Evolutionary conservation across 176 grass and related monocot species (phyloP), one percentile per base, ranked within the genome.

Genomic region (Bolboschoenus planiculmis): DNA sequence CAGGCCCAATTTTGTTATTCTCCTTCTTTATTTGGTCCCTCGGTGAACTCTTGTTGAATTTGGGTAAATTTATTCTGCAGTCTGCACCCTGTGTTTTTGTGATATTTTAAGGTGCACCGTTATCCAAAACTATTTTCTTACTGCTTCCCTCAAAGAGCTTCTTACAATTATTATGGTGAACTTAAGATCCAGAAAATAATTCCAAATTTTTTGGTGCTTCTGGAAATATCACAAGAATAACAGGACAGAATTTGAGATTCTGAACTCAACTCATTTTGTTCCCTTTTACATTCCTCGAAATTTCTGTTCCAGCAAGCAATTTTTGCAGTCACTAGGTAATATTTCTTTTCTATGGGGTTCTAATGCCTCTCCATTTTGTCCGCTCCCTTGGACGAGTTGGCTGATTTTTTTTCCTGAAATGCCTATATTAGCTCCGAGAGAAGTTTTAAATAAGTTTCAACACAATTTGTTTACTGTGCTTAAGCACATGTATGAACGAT

Each of bases 171-270:
- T 21, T 70, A 8, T 23, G 10, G 20, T 42, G 36, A 70, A 42
- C 65, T n/a, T 42, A 70, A 23, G 65, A 42, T 70, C 65, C 20
- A 18, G 36, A 65, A 65, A n/a, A 7, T 23, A 40, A 70, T 70
- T 70, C 34, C 65, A 70, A 70, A 70, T 70, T 70, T 70, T 70
- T 35, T 9, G 18, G 34, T 70, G 65, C 65, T 70, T 70, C 36
- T 7, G 20, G 8, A 42, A 70, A n/a, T 42, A 70, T 39, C 65
- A 70, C 65, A 70, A 10, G 30, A 65, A 65, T 18, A 39, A 21
- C 36, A 70, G 36, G 36, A 23, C 18, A 68, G 34, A 70, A 4
- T n/a, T n/a, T 47, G 10, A 29, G 20, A 46, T 73, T 73, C 20
- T 46, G 40, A 44, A 73, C 7, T 15, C 5, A 7, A 64, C 61